Conservation (phyloP, 345 rosid species). For the Corymbia maculata region DNA sequence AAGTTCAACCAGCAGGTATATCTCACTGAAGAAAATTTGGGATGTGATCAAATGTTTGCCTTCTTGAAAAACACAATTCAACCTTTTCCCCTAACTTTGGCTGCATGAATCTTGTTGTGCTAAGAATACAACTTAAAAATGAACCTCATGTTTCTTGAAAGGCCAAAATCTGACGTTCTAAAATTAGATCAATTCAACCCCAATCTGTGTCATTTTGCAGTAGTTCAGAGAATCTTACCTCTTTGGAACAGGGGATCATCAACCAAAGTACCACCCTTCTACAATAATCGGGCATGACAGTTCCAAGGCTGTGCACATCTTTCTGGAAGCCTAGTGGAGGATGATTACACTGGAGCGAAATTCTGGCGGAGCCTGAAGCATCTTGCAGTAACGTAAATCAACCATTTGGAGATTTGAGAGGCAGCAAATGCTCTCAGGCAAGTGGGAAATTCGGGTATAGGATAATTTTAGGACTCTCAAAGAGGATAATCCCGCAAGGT, state of each 20-base stretch:
- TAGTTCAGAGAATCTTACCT: neutral
- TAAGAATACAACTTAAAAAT: neutral
- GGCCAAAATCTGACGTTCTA: neutral
- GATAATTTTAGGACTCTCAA: neutral
- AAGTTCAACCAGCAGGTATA: fast-evolving
- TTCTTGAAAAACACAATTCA: neutral
- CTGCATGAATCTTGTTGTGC: neutral
- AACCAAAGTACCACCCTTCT: fast-evolving
- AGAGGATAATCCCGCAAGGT: neutral
- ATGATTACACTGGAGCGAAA: fast-evolving
- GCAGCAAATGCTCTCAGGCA: neutral
- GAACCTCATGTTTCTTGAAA: neutral
- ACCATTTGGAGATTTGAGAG: neutral
- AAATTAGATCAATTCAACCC: fast-evolving
- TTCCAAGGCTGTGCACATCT: neutral
- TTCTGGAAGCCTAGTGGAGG: fast-evolving
- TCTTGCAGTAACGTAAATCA: fast-evolving
- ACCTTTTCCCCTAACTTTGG: neutral
- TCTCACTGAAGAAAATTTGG: neutral
- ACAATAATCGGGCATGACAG: neutral
- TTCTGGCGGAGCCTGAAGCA: neutral
- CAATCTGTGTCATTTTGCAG: neutral
- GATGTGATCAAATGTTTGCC: neutral
- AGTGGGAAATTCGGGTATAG: neutral
- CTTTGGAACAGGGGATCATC: neutral